These are phyloP conservation scores for Suillus placidus DNA, from an alignment of 768 basidiomycete genomes.

Conservation along the genomic window DNA sequence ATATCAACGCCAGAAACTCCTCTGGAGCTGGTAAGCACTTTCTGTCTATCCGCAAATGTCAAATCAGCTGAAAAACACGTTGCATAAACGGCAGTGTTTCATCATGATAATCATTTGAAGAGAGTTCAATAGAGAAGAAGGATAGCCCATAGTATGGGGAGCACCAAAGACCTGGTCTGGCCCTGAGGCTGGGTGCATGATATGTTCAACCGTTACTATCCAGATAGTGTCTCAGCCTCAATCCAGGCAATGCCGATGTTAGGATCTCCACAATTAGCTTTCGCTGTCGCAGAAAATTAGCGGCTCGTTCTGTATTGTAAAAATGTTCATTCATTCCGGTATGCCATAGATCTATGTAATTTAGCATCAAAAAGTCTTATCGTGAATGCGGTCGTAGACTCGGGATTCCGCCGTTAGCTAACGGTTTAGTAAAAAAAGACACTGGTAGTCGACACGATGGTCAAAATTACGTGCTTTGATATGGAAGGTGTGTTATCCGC, in stretches of 20 bases:
- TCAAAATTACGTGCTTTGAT: neutral
- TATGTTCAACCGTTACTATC: neutral
- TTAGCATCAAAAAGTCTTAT: neutral
- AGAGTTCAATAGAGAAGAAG: neutral
- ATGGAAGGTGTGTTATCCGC: neutral
- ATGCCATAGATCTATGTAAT: conserved; percentile 2
- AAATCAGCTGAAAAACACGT: neutral
- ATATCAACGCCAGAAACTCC: neutral
- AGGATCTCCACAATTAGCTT: neutral
- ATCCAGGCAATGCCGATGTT: neutral
- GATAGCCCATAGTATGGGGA: neutral
- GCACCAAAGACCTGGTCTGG: neutral
- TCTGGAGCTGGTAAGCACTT: conserved; percentile 2
- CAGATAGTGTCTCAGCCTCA: neutral
- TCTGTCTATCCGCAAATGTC: neutral
- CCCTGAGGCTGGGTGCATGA: neutral
- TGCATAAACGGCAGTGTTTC: neutral
- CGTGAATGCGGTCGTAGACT: neutral
- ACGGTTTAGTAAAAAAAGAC: neutral
- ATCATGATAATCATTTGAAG: too few species aligned
- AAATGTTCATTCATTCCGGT: neutral
- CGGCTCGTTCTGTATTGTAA: neutral
- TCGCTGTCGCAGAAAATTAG: neutral
- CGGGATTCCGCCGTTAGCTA: neutral
- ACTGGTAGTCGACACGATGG: too few species aligned